A percentile compares a stretch with the other conserved stretches of the same genome.
Evolutionary conservation across 2,329 filamentous ascomycete genomes (phyloP).

Genomic region (Clarireedia hainanense): DNA sequence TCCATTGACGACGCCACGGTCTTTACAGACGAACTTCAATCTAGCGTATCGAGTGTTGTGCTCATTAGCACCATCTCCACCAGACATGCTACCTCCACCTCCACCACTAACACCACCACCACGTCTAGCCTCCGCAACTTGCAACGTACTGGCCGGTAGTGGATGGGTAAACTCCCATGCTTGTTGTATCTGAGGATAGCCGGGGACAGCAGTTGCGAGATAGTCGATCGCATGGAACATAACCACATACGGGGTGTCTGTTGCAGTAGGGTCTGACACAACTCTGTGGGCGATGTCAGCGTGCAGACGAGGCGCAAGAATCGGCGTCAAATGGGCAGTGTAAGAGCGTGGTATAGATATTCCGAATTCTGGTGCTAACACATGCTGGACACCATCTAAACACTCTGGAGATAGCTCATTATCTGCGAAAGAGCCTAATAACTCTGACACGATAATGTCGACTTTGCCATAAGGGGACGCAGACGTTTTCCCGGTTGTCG

Average conservation of each 20-base stretch:
- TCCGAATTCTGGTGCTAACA: conserved; percentile 68
- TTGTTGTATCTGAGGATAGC: conserved; percentile 57
- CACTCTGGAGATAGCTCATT: conserved; percentile 97
- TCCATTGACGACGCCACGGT: conserved; percentile 81
- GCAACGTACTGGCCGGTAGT: conserved; percentile 50
- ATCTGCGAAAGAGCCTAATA: conserved; percentile 91
- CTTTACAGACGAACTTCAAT: conserved; percentile 67
- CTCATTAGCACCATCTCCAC: conserved; percentile 76
- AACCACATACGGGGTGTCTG: conserved; percentile 91
- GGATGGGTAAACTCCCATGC: conserved; percentile 79
- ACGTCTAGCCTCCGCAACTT: conserved; percentile 46
- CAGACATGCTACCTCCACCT: conserved; percentile 64
- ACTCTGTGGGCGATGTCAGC: conserved; percentile 65
- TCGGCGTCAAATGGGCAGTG: conserved; percentile 87
- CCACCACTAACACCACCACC: conserved; percentile 58
- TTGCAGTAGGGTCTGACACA: conserved; percentile 58
- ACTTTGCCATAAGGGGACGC: conserved; percentile 54
- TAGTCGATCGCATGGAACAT: conserved; percentile 87
- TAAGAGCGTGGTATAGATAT: conserved; percentile 93
- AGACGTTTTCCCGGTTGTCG: conserved; percentile 30
- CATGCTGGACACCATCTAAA: conserved; percentile 87
- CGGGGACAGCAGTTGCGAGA: conserved; percentile 57
- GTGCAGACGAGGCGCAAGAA: conserved; percentile 78
- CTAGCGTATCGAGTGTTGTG: conserved; percentile 81
- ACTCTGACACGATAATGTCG: conserved; percentile 89